Evolutionary conservation across 306 rosid species (phyloP).

Genomic region (Prunus salicina): DNA sequence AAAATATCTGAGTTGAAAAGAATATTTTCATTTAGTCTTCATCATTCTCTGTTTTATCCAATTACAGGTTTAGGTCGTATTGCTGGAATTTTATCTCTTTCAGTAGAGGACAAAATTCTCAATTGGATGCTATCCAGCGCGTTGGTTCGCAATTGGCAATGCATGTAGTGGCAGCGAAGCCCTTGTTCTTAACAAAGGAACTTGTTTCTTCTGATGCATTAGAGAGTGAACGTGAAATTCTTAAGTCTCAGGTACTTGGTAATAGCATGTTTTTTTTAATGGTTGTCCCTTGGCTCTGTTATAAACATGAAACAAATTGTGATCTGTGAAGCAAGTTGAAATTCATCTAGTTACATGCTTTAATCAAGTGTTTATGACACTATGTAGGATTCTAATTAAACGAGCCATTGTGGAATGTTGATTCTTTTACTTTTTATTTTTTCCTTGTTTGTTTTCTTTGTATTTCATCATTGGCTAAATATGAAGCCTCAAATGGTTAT

Average conservation of each 20-base stretch:
- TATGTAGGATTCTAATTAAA: neutral
- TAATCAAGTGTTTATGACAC: neutral
- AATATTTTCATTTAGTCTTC: constrained; percentile 8
- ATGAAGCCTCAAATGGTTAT: neutral
- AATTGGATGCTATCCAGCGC: constrained; percentile 60
- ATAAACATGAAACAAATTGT: neutral
- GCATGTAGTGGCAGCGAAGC: constrained; percentile 94
- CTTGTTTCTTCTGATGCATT: constrained; percentile 74
- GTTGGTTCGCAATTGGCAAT: constrained; percentile 91
- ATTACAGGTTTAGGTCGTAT: constrained; percentile 85
- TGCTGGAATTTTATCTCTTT: constrained; percentile 89
- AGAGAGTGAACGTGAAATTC: constrained; percentile 76
- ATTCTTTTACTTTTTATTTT: too few relatives aligned
- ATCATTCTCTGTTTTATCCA: neutral
- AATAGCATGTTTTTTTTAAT: constrained; percentile 2
- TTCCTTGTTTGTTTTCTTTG: neutral
- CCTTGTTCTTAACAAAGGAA: constrained; percentile 80
- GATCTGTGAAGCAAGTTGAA: neutral
- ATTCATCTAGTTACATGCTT: neutral
- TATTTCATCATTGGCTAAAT: neutral
- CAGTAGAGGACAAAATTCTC: constrained; percentile 56
- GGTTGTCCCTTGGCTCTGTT: neutral
- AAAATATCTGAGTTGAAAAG: constrained; percentile 3
- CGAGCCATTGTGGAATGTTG: neutral
- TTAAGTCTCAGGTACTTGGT: constrained; percentile 78